A percentile compares a stretch with the other conserved stretches of the same genome.
Conservation (phyloP, 108 stramenopile species). For the Skeletonema tropicum region DNA sequence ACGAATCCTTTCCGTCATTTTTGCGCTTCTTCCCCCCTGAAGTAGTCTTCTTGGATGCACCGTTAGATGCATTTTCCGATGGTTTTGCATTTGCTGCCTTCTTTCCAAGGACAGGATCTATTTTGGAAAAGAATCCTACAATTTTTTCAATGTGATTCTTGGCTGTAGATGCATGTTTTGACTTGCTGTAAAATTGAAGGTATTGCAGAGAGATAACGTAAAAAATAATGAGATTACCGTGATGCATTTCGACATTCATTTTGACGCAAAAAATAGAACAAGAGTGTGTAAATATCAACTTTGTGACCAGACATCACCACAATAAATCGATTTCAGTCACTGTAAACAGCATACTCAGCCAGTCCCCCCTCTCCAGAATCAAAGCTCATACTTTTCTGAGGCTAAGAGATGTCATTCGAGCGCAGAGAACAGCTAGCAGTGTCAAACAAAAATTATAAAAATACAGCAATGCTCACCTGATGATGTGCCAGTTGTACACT, state of each 20-base stretch:
- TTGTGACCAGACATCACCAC: background rate
- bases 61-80: conserved; percentile 26
- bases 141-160: conserved; percentile 64
- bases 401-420: background rate
- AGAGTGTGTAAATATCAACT: background rate
- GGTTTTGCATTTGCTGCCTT: conserved; percentile 55
- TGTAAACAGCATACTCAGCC: background rate
- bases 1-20: conserved; percentile 17
- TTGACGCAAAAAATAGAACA: conserved; percentile 1
- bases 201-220: background rate
- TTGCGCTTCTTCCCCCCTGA: conserved; percentile 49
- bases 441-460: conserved; percentile 8
- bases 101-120: conserved; percentile 68
- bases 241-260: background rate
- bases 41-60: conserved; percentile 29
- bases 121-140: conserved; percentile 60
- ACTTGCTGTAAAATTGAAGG: conserved; percentile 52
- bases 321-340: conserved; percentile 2
- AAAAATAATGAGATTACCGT: background rate
- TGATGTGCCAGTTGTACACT: conserved; percentile 78
- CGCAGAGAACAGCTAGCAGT: background rate
- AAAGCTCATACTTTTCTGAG: background rate
- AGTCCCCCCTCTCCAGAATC: conserved; percentile 5
- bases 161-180: conserved; percentile 67
- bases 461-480: conserved; percentile 56